These are phyloP conservation scores for Exsudoporus frostii DNA, from an alignment of 768 basidiomycete species.

Conservation along the genomic window DNA sequence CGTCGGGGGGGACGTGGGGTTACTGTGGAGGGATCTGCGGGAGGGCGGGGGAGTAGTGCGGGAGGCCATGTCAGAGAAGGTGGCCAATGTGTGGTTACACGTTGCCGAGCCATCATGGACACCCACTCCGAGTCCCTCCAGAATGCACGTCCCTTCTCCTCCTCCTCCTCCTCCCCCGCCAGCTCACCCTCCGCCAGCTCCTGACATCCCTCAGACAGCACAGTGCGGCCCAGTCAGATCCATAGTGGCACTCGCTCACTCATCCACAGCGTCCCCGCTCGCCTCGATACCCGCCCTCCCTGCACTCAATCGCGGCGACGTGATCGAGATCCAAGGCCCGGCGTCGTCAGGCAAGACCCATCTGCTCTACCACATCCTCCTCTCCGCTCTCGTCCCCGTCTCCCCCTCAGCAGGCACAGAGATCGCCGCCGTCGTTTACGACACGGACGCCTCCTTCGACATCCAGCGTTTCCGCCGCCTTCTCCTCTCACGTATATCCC, in stretches of 20 bases:
- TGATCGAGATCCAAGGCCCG: conserved; percentile 75
- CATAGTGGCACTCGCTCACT: background rate
- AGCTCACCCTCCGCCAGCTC: conserved; percentile 35
- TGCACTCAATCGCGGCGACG: conserved; percentile 51
- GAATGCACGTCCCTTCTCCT: conserved; percentile 21
- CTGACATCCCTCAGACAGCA: conserved; percentile 39
- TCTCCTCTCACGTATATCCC: conserved; percentile 45
- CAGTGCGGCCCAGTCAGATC: conserved; percentile 27
- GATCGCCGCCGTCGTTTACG: conserved; percentile 64
- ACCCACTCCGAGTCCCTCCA: conserved; percentile 34
- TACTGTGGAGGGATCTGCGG: conserved; percentile 43
- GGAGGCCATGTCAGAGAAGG: conserved; percentile 28
- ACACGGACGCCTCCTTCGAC: conserved; percentile 68
- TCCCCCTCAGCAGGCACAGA: conserved; percentile 35
- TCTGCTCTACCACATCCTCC: conserved; percentile 63
- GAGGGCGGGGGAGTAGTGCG: conserved; percentile 43
- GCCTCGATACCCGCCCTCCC: conserved; percentile 16
- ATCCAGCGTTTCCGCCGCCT: conserved; percentile 51
- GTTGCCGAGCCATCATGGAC: conserved; percentile 6
- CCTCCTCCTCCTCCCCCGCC: background rate
- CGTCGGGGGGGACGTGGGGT: conserved; percentile 42
- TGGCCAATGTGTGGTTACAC: background rate
- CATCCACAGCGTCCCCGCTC: conserved; percentile 32
- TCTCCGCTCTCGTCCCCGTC: conserved; percentile 55
- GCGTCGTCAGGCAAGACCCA: conserved; percentile 76